A percentile compares a stretch with the other conserved stretches of the same genome.
Evolutionary conservation across 2,329 filamentous ascomycete species (phyloP).

Genomic region (Fusarium sp.): DNA sequence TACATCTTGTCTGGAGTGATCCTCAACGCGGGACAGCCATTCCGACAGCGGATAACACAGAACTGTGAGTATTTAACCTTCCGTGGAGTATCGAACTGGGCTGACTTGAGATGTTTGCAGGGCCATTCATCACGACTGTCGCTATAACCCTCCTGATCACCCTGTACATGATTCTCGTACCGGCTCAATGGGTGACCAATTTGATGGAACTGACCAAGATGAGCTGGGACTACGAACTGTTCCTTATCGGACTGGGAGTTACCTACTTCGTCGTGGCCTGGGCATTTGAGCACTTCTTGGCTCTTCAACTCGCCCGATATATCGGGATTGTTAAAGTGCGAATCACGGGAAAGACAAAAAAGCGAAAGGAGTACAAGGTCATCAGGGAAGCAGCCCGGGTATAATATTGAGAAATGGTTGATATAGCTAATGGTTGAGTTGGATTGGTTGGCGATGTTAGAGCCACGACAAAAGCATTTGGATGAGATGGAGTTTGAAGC

Average conservation of each 20-base stretch:
- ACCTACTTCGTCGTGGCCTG: slow-evolving; percentile 74
- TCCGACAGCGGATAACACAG: slow-evolving; percentile 77
- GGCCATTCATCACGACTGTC: slow-evolving; percentile 85
- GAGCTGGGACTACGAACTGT: slow-evolving; percentile 73
- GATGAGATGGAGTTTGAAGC: slow-evolving; percentile 2
- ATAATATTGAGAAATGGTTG: background rate
- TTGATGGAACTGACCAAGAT: slow-evolving; percentile 89
- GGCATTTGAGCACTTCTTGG: slow-evolving; percentile 73
- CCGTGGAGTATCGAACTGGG: background rate
- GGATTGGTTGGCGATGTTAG: background rate
- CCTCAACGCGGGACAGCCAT: slow-evolving; percentile 89
- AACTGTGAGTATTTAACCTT: slow-evolving; percentile 68
- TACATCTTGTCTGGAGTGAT: slow-evolving; percentile 92
- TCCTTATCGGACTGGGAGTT: slow-evolving; percentile 73
- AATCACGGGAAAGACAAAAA: slow-evolving; percentile 70
- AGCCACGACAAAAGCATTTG: background rate
- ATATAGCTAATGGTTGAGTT: background rate
- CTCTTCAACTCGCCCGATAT: slow-evolving; percentile 71
- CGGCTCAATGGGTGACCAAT: slow-evolving; percentile 70
- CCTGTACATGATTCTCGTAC: slow-evolving; percentile 80
- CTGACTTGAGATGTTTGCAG: slow-evolving; percentile 52
- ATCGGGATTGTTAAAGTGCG: slow-evolving; percentile 68
- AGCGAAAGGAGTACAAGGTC: slow-evolving; percentile 86
- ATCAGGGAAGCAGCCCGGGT: slow-evolving; percentile 66
- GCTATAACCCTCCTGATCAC: slow-evolving; percentile 70